Evolutionary conservation across 805 yeast genomes (phyloP).

Genomic region (Spathaspora passalidarum): DNA sequence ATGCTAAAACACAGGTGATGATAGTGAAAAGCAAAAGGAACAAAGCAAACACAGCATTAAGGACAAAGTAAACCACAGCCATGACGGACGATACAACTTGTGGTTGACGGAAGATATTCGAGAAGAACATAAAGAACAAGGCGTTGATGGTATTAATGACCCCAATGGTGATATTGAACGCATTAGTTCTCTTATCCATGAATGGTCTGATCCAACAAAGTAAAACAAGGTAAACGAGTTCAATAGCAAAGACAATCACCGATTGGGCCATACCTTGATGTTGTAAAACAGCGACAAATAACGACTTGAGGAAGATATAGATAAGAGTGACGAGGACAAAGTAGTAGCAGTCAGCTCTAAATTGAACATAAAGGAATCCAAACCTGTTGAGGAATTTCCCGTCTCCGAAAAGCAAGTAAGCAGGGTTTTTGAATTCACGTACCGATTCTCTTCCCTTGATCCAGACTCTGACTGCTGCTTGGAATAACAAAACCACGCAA

Average conservation of each 20-base stretch:
- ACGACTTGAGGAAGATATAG: conserved; percentile 69
- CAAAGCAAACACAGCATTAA: conserved; percentile 87
- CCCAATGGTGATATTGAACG: conserved; percentile 85
- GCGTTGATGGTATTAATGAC: conserved; percentile 79
- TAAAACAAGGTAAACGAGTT: conserved; percentile 62
- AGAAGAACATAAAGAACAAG: conserved; percentile 83
- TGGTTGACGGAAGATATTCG: conserved; percentile 79
- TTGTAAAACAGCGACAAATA: conserved; percentile 87
- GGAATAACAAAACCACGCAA: conserved; percentile 55
- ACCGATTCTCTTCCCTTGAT: conserved; percentile 71
- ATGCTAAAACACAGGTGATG: conserved; percentile 80
- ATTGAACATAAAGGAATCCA: conserved; percentile 92
- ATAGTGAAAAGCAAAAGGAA: conserved; percentile 81
- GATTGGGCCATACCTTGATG: conserved; percentile 78
- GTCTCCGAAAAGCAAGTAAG: conserved; percentile 86
- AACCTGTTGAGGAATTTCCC: conserved; percentile 74
- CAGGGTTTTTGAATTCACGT: conserved; percentile 80
- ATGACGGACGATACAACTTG: conserved; percentile 86
- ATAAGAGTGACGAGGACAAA: conserved; percentile 65
- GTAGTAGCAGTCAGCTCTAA: conserved; percentile 81
- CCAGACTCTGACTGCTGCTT: conserved; percentile 74
- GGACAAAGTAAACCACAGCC: conserved; percentile 84
- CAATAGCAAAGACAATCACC: conserved; percentile 69
- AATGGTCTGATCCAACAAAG: conserved; percentile 78
- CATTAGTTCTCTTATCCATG: conserved; percentile 92